Percentiles rank a stretch among this genome's conserved stretches.
Conservation (phyloP, 2,329 filamentous ascomycete genomes). For the Claviceps sp. region DNA sequence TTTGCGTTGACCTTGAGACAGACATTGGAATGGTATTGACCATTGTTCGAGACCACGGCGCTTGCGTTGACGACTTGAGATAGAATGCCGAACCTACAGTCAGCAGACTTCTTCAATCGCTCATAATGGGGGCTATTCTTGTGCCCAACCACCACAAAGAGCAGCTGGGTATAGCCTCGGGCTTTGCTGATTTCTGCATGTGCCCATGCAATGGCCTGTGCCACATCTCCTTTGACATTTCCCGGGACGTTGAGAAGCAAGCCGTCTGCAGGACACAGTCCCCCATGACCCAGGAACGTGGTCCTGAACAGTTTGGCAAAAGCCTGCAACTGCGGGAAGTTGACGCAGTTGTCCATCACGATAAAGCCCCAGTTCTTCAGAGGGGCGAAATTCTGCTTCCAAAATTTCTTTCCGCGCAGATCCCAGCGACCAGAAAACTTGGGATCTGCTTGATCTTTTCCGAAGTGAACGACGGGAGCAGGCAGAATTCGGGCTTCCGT, state of each 20-base stretch:
- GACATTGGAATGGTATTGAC: constrained; percentile 87
- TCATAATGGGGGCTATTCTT: constrained; percentile 64
- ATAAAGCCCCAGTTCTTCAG: constrained; percentile 67
- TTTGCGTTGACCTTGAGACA: constrained; percentile 96
- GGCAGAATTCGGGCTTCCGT: constrained; percentile 59
- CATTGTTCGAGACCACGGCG: constrained; percentile 56
- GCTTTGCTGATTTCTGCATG: constrained; percentile 37
- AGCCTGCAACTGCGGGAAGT: constrained; percentile 19
- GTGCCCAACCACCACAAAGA: constrained; percentile 65
- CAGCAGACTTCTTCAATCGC: constrained; percentile 77
- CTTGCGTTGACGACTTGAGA: constrained; percentile 67
- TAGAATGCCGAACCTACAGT: constrained; percentile 71
- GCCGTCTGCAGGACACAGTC: constrained; percentile 23
- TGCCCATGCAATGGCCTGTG: constrained; percentile 33
- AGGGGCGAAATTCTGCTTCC: constrained; percentile 44
- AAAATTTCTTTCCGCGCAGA: constrained; percentile 65
- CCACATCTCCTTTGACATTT: constrained; percentile 25
- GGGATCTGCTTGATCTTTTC: constrained; percentile 42
- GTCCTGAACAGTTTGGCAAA: constrained; percentile 30
- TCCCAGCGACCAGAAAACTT: constrained; percentile 71
- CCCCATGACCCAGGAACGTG: constrained; percentile 37
- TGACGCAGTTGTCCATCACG: constrained; percentile 43
- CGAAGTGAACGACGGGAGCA: constrained; percentile 60
- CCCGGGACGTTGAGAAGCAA: constrained; percentile 21
- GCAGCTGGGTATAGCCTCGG: constrained; percentile 52